Base-by-base conservation (phyloP, 2,329 filamentous ascomycete species). In the Grosmannia serpens region DNA sequence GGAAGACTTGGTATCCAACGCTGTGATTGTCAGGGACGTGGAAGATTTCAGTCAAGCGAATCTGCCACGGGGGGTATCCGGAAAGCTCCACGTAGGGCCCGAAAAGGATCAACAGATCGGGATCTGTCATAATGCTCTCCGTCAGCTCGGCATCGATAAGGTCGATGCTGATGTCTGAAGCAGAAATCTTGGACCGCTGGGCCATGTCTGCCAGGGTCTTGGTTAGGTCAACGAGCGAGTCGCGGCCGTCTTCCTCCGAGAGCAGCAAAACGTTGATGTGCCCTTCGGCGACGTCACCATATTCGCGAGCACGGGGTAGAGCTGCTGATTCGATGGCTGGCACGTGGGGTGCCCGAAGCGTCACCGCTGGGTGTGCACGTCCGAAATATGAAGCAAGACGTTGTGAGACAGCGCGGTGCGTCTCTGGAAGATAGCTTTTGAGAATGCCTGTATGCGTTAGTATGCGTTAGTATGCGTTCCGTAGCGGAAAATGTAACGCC, bases 41-140 rank as follows among this genome's bases (percentile, higher is more conserved):
- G 70, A 91, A 96, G 59, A 99, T 96, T 77, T 99, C 94, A 0
- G 91, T 96, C 68, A 99, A 75, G 50, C 94, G 83, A 62, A 97
- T 82, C 73, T 96, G 94, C 94, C 94, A 99, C 1, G 94, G 94
- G 11, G 94, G 94, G 70, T 97, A 99, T 11, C 94, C 91, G 57
- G 90, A 86, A 51, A 99, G 74, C 69, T 91, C 86, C 57, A 97
- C 84, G 55, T 85, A 83, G 4, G 91, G 89, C 1, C 87, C 85
- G 70, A 99, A 99, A 10, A 96, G 75, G 58, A 99, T 82, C 60
- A 99, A 75, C 17, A 99, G 77, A 69, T 97, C 91, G 2, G 94
- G 94, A 72, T 99, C 92, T 11, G 82, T 79, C 80, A 95, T 94
- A 61, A 95, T 85, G 56, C 80, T 82, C 67, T 86, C 82, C 17